Conservation (phyloP, 139 green algal species). For the Chlorella vulgaris region DNA sequence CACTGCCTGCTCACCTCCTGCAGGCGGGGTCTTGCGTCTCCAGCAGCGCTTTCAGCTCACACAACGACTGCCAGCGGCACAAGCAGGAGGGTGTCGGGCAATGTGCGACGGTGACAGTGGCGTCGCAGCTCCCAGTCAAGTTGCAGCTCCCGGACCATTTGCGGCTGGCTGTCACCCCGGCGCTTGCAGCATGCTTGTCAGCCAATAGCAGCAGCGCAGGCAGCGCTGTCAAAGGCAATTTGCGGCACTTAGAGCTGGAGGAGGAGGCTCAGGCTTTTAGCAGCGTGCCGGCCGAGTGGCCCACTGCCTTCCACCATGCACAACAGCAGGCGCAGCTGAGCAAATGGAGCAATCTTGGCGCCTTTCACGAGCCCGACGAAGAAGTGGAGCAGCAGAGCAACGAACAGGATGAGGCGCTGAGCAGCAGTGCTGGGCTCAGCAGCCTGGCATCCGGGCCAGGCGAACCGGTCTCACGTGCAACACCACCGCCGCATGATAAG, state of each 20-base stretch:
- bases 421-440: background rate
- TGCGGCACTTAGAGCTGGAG: background rate
- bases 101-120: too few relatives aligned
- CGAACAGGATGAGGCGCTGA: background rate
- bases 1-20: background rate
- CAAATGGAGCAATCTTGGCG: slow-evolving; percentile 27
- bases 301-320: background rate
- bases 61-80: background rate
- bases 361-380: background rate
- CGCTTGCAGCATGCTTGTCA: slow-evolving; percentile 22
- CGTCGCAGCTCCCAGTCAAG: too few relatives aligned
- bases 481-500: background rate
- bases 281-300: background rate
- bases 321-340: slow-evolving; percentile 1
- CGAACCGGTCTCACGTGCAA: too few relatives aligned
- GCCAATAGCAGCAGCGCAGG: background rate
- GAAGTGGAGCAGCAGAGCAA: background rate
- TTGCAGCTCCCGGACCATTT: slow-evolving; percentile 37
- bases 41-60: too few relatives aligned
- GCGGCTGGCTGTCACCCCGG: slow-evolving; percentile 40
- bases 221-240: background rate
- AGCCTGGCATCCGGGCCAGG: background rate
- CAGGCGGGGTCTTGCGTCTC: background rate
- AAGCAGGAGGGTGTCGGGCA: background rate
- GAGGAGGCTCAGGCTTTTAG: background rate